These are phyloP conservation scores for Galeopsis tetrahit DNA, from an alignment of 257 asterid species.

Conservation along the genomic window DNA sequence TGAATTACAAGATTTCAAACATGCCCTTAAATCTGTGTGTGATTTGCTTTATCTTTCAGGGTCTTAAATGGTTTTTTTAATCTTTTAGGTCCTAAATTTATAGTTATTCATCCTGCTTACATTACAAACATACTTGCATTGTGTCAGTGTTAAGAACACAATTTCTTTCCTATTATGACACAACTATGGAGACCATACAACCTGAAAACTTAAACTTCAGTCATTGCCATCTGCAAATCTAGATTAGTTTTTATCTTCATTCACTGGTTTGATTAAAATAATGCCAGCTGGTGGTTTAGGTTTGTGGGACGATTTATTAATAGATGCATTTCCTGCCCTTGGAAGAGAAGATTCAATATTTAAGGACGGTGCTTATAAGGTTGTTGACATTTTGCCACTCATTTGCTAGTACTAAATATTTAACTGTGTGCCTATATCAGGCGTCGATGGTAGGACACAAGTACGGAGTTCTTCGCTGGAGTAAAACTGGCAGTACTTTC, in stretches of 20 bases:
- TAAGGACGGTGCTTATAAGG: conserved; percentile 6
- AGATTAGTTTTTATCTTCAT: not conserved
- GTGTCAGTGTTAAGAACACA: not conserved
- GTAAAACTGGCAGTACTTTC: conserved; percentile 83
- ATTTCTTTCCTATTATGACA: not conserved
- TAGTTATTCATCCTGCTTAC: not conserved
- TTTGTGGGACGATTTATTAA: not conserved
- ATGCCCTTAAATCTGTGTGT: too few species aligned
- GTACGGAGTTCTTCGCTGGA: conserved; percentile 98
- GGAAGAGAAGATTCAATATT: not conserved
- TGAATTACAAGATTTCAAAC: too few species aligned
- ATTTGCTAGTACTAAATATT: conserved; percentile 28
- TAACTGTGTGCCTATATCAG: conserved; percentile 41
- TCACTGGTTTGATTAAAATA: not conserved
- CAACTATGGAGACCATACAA: not conserved
- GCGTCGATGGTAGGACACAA: conserved; percentile 98
- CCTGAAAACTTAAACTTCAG: not conserved
- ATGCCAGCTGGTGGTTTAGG: conserved; percentile 1
- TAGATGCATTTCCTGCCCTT: conserved; percentile 22
- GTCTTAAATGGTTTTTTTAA: too few species aligned
- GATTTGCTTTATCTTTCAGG: too few species aligned
- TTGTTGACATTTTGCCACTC: conserved; percentile 12
- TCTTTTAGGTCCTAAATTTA: too few species aligned
- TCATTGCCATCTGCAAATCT: not conserved
- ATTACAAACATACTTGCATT: conserved; percentile 11